Evolutionary conservation across 768 basidiomycete genomes (phyloP).

Genomic region (Pulveroboletus ravenelii): DNA sequence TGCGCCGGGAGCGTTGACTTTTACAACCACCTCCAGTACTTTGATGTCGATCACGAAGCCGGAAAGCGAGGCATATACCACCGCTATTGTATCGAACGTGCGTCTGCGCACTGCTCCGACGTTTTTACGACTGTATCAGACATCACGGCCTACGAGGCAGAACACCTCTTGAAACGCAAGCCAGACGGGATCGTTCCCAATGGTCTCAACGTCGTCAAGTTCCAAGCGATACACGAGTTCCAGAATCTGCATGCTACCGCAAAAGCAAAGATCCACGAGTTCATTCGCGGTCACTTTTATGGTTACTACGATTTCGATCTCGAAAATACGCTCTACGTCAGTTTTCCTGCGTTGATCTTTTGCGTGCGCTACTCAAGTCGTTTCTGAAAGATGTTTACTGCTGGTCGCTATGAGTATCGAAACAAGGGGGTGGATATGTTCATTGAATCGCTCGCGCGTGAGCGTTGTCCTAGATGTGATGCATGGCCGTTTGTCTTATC

Average conservation of each 20-base stretch:
- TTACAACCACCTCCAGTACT: constrained; percentile 99
- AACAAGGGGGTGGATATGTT: constrained; percentile 99
- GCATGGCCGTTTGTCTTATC: neutral
- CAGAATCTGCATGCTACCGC: constrained; percentile 89
- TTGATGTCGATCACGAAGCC: constrained; percentile 98
- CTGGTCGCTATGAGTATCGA: constrained; percentile 98
- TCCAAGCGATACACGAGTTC: constrained; percentile 99
- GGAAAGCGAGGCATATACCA: constrained; percentile 99
- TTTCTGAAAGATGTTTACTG: constrained; percentile 81
- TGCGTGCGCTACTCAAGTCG: constrained; percentile 3
- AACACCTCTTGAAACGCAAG: constrained; percentile 95
- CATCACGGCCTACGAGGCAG: constrained; percentile 96
- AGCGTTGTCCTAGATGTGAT: constrained; percentile 19
- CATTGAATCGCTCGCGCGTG: constrained; percentile 91
- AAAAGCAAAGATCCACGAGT: constrained; percentile 99
- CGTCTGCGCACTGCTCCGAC: constrained; percentile 91
- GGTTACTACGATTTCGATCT: constrained; percentile 96
- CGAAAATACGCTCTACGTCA: constrained; percentile 81
- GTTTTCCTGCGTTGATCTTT: constrained; percentile 19
- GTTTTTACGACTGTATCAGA: constrained; percentile 98
- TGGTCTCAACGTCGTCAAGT: constrained; percentile 97
- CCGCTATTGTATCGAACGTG: constrained; percentile 94
- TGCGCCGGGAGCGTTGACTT: constrained; percentile 98
- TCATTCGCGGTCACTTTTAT: constrained; percentile 96
- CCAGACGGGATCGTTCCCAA: constrained; percentile 97